Evolutionary conservation across 2,329 filamentous ascomycete genomes (phyloP), one percentile per base, ranked within the genome.

Genomic region (Diaporthe helianthi): DNA sequence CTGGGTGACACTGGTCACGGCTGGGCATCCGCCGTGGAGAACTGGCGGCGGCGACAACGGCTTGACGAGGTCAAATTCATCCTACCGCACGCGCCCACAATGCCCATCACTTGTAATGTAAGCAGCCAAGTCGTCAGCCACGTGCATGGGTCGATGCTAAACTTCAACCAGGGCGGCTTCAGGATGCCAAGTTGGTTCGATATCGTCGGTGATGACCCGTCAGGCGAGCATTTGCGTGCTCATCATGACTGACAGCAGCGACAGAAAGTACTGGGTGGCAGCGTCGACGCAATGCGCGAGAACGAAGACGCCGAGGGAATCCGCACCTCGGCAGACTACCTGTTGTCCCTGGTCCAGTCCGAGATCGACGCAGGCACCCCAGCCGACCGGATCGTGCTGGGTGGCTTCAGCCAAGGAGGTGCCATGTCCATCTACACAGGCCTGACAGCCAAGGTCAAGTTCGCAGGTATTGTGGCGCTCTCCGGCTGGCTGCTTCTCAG

Each of bases 21-120:
- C 74, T 95, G 93, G 94, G 87, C 92, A 53, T 89, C 89, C 69
- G 87, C 96, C 24, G 93, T 96, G 38, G 91, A 97, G 83, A 93
- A 95, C 80, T 98, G 92, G 91, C 90, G 93, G 67, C 86, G 90
- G 41, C 87, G 92, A 64, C 87, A 89, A 79, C 90, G 91, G 76
- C 93, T 98, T 73, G 89, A 94, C 69, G 92, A 98, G 81, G 93
- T 97, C 78, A 92, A 95, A 78, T 98, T 98, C 80, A 89, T 99
- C 77, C 91, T 99, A 79, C 96, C 96, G 19, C 93, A 97, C 82
- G 96, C 96, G 33, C 94, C 95, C 6, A 82, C 81, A 46, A 96
- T 97, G 66, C 93, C 94, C 38, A 93, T 98, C 77, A 94, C 93
- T n/a, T 75, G 75, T 74, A 80, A 80, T 72, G 91, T 93, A 12